A percentile compares a stretch with the other conserved stretches of the same genome.
Evolutionary conservation across 1,284 basidiomycete genomes (phyloP).

Genomic region (Leccinum pseudoinsigne): DNA sequence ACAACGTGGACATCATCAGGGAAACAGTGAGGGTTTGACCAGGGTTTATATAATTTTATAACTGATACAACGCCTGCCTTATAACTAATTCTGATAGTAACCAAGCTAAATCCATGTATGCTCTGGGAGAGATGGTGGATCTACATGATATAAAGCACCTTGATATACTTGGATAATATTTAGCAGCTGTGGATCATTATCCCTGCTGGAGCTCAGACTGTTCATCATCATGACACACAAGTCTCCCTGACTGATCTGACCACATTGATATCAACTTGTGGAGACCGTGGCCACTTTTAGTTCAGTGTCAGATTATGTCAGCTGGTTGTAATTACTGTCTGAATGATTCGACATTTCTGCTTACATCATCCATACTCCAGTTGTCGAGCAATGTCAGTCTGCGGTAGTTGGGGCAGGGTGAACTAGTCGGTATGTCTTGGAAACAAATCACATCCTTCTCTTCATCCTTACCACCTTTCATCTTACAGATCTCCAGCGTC

Average conservation of each 20-base stretch:
- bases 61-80: background rate
- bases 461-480: background rate
- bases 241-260: background rate
- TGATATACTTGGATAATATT: background rate
- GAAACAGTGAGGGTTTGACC: background rate
- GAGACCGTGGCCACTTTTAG: background rate
- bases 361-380: too few species aligned
- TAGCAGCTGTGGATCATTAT: background rate
- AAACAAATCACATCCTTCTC: background rate
- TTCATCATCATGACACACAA: background rate
- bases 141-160: background rate
- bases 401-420: background rate
- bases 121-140: background rate
- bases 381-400: background rate
- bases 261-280: background rate
- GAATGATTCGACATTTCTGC: background rate
- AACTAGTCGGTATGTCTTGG: background rate
- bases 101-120: background rate
- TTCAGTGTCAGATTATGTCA: background rate
- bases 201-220: background rate
- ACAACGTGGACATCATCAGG: background rate
- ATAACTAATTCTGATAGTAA: background rate
- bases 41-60: background rate
- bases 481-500: background rate
- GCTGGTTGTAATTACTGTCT: background rate